Conservation (phyloP, 352 stramenopile species). For the Pythium aristosporum region DNA sequence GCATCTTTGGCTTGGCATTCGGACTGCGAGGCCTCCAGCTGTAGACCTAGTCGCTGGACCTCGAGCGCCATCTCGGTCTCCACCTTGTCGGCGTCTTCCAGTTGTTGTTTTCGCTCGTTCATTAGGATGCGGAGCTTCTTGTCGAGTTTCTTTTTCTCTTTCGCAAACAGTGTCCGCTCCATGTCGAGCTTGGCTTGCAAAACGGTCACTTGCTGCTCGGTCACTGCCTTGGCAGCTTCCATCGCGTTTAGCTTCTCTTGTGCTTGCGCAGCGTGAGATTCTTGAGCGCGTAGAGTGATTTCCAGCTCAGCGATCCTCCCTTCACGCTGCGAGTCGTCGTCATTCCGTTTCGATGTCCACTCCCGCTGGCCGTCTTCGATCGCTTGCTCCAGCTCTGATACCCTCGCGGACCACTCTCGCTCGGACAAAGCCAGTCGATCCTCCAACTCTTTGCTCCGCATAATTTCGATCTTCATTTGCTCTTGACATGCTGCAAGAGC, state of each 20-base stretch:
- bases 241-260: not conserved
- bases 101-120: slow-evolving; percentile 30
- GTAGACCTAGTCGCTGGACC: slow-evolving; percentile 20
- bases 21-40: not conserved
- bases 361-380: not conserved
- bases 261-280: not conserved
- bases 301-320: slow-evolving; percentile 6
- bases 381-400: not conserved
- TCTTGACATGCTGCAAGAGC: not conserved
- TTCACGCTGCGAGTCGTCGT: not conserved
- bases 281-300: not conserved
- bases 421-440: not conserved
- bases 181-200: slow-evolving; percentile 8
- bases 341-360: not conserved
- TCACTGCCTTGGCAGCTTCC: not conserved
- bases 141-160: slow-evolving; percentile 56
- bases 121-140: slow-evolving; percentile 47
- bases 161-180: slow-evolving; percentile 5
- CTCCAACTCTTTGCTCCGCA: not conserved
- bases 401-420: not conserved
- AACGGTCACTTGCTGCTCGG: not conserved
- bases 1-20: not conserved
- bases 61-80: slow-evolving; percentile 18
- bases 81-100: slow-evolving; percentile 11
- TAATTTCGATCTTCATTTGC: not conserved